These are phyloP conservation scores for Fusarium sp. DNA, from an alignment of 2,329 filamentous ascomycete genomes.

Conservation along the genomic window DNA sequence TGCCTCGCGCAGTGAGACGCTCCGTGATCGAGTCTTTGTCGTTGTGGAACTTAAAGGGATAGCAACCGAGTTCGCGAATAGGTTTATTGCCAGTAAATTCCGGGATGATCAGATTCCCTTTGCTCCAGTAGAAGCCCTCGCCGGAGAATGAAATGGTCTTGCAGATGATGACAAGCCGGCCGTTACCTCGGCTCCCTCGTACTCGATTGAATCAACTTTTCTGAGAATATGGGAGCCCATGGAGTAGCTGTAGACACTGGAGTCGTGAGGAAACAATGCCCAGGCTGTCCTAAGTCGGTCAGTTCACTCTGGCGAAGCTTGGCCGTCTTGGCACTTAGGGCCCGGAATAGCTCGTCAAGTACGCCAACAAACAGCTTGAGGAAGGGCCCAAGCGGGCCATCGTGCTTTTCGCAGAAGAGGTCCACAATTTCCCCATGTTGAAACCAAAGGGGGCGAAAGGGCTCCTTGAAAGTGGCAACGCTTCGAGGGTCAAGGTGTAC, in stretches of 20 bases:
- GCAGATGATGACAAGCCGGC: constrained; percentile 44
- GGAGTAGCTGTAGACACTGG: constrained; percentile 52
- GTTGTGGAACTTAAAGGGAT: constrained; percentile 51
- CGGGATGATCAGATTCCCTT: constrained; percentile 46
- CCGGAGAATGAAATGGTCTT: constrained; percentile 56
- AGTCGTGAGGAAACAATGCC: constrained; percentile 57
- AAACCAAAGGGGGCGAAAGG: constrained; percentile 59
- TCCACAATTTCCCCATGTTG: constrained; percentile 56
- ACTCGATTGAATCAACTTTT: constrained; percentile 52
- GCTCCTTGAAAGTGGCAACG: constrained; percentile 50
- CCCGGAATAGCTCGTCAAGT: constrained; percentile 58
- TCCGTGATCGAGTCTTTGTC: constrained; percentile 45
- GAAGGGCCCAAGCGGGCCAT: constrained; percentile 50
- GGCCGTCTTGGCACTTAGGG: constrained; percentile 51
- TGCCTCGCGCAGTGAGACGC: constrained; percentile 51
- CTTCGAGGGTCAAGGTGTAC: constrained; percentile 53
- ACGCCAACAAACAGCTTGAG: constrained; percentile 55
- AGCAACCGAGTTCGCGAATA: constrained; percentile 53
- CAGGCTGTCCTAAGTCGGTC: constrained; percentile 57
- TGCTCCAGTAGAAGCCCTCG: constrained; percentile 55
- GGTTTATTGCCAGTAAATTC: constrained; percentile 55
- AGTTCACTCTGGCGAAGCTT: constrained; percentile 53
- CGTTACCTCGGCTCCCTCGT: constrained; percentile 30
- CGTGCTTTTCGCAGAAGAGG: constrained; percentile 41
- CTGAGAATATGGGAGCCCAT: constrained; percentile 56